A percentile compares a stretch with the other conserved stretches of the same genome.
phyloP scores from a whole-genome alignment of 306 rosid genomes.

The Cicer judaicum region DNA sequence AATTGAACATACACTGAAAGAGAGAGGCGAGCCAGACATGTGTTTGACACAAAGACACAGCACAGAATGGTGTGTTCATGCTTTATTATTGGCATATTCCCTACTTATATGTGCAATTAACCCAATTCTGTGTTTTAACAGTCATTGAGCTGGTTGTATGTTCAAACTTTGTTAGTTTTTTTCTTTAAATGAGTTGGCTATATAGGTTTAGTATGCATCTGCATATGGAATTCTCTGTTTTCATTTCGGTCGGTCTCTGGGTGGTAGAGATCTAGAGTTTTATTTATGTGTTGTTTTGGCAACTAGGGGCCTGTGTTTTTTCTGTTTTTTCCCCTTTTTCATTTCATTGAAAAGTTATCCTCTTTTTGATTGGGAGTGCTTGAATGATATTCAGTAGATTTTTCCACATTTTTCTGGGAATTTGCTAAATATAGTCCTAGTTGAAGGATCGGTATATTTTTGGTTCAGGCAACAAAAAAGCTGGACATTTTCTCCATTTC shows the following conservation, averaged over 20 bases:
- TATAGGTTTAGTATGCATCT: background rate
- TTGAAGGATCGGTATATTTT: constrained; percentile 20
- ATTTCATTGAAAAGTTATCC: background rate
- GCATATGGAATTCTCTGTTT: constrained; percentile 5
- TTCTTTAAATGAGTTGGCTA: background rate
- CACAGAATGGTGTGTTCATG: constrained; percentile 8
- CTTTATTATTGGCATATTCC: constrained; percentile 6
- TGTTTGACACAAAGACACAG: background rate
- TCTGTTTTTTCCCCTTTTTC: background rate
- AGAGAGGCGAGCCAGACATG: background rate
- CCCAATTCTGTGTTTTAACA: background rate
- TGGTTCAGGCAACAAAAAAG: constrained; percentile 19
- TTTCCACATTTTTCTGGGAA: constrained; percentile 7
- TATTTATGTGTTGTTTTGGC: background rate
- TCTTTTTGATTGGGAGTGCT: constrained; percentile 23
- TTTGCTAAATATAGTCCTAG: constrained; percentile 20
- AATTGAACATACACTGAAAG: background rate
- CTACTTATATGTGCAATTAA: constrained; percentile 13
- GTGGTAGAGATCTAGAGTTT: constrained; percentile 21
- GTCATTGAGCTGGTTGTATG: constrained; percentile 1
- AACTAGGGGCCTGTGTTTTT: background rate
- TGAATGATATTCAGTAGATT: constrained; percentile 10
- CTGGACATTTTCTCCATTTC: constrained; percentile 18
- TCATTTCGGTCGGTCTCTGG: background rate
- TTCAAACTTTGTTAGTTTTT: constrained; percentile 21